Conservation (phyloP, 345 rosid species). For the Gossypium raimondii region DNA sequence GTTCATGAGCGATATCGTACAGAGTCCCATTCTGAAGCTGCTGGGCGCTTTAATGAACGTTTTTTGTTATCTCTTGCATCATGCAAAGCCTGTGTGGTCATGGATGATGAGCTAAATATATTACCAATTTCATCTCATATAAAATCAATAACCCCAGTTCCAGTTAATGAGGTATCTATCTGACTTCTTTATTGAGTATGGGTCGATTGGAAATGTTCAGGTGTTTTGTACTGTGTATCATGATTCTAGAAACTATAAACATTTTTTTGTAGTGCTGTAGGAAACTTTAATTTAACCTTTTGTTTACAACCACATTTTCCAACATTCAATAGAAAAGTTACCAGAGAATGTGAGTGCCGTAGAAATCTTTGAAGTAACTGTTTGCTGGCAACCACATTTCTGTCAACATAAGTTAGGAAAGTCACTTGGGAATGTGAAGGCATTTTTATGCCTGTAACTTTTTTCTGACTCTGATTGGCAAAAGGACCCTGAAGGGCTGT, state of each 20-base stretch:
- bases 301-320: background rate
- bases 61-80: slow-evolving; percentile 84
- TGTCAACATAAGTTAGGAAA: background rate
- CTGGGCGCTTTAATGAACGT: slow-evolving; percentile 89
- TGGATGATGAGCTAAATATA: slow-evolving; percentile 96
- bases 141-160: slow-evolving; percentile 58
- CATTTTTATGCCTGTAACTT: background rate
- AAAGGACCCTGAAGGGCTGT: slow-evolving; percentile 85
- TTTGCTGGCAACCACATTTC: background rate
- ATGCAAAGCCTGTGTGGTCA: slow-evolving; percentile 82
- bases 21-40: slow-evolving; percentile 84
- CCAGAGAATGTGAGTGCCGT: background rate
- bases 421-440: background rate
- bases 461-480: slow-evolving; percentile 17
- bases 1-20: slow-evolving; percentile 96
- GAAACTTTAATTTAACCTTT: background rate
- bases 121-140: slow-evolving; percentile 94
- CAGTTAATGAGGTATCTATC: slow-evolving; percentile 52
- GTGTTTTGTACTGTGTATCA: background rate
- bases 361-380: background rate
- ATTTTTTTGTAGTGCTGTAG: background rate
- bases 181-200: background rate
- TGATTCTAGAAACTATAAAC: background rate
- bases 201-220: background rate
- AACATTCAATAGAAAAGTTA: background rate